Evolutionary conservation across 352 stramenopile genomes (phyloP), one percentile per base, ranked within the genome.

Genomic region (Phytophthora cryptogea): DNA sequence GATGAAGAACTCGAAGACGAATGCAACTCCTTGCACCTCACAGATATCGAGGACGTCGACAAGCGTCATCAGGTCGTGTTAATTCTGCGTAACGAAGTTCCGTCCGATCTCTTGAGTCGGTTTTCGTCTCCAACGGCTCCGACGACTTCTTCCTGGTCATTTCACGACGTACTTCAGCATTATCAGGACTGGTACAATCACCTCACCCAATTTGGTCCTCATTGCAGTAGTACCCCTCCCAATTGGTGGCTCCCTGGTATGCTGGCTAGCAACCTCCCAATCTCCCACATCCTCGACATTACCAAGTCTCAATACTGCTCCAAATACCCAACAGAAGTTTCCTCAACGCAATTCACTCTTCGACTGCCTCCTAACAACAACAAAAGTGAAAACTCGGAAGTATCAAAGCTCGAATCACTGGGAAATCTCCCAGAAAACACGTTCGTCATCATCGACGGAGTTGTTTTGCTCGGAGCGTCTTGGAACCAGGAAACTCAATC

Each of bases 371-470:
- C 2, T 23, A 27, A 17, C 8, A 2, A 53, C 31, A 11, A 45
- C 35, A 20, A 40, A 17, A 17, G 26, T 8, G 26, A 26, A n/a
- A 23, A 42, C 14, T 2, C 0, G 9, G 39, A 14, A 42, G 20
- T 23, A 23, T 23, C 20, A 23, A 2, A 23, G 10, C 16, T 23
- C 17, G 5, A 14, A 14, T 11, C 16, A 13, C n/a, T n/a, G n/a
- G 49, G 8, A 41, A 33, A 13, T 17, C 31, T 50, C 11, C 36
- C 35, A 10, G 41, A 36, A 2, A 36, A 52, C 26, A 63, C 47
- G 3, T 33, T 83, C 44, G 47, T 48, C 6, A 58, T 76, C 7
- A 35, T 83, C 6, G 55, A 66, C 5, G 74, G 74, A n/a, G 16
- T 83, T 8, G 54, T 71, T 20, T 58, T 80, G 17, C 60, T 75